A percentile compares a stretch with the other conserved stretches of the same genome.
Evolutionary conservation across 129 eudicot species (phyloP).

Genomic region (Solidago caesia): DNA sequence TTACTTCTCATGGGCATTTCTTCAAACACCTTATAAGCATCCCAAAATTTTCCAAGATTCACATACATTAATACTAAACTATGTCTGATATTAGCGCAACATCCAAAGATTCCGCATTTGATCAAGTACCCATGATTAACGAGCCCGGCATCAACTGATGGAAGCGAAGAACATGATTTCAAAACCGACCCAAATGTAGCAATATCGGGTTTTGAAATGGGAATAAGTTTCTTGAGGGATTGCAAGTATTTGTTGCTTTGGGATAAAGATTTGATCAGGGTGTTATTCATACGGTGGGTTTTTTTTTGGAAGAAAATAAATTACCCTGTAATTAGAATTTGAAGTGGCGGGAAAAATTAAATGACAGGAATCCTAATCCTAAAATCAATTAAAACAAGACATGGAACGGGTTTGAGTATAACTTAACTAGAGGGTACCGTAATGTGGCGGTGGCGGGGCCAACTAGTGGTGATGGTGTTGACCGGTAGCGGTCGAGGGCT

Average conservation of each 20-base stretch:
- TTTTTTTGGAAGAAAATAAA: neutral
- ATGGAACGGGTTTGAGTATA: too few relatives aligned
- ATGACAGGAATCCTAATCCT: too few relatives aligned
- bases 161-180: constrained; percentile 29
- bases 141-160: constrained; percentile 1
- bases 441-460: too few relatives aligned
- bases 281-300: constrained; percentile 12
- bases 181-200: constrained; percentile 29
- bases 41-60: constrained; percentile 13
- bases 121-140: constrained; percentile 32
- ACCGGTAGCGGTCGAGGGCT: too few relatives aligned
- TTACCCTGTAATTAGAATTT: neutral
- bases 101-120: constrained; percentile 21
- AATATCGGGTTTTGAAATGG: constrained; percentile 25
- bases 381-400: neutral
- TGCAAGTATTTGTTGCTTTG: constrained; percentile 25
- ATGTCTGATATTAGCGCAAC: constrained; percentile 18
- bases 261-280: constrained; percentile 27
- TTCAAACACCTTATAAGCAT: constrained; percentile 39
- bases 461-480: too few relatives aligned
- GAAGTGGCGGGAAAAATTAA: constrained; percentile 22
- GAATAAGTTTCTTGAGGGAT: constrained; percentile 37
- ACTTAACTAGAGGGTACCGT: too few relatives aligned
- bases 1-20: constrained; percentile 40
- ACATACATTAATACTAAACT: constrained; percentile 30